Evolutionary conservation across 228 moss, liverwort and hornwort genomes (phyloP), one percentile per base, ranked within the genome.

Genomic region (Sphagnum fallax): DNA sequence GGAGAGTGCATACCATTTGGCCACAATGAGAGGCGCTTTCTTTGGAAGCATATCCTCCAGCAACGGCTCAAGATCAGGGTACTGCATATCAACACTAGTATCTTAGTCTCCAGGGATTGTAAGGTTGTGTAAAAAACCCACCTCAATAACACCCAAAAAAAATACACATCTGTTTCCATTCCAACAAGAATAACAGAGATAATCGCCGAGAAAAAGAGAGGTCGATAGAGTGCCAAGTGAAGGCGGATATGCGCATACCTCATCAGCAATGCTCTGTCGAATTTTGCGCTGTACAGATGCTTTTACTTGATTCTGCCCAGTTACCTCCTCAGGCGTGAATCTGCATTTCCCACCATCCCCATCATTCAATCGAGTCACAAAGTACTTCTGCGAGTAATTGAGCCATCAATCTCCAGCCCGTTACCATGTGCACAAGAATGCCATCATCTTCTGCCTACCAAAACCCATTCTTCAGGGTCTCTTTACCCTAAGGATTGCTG

Each of bases 251-350:
- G 48, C 5, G 57, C 77, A 53, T 53, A 92, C 95, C 95, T 97
- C 97, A 53, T 97, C 97, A 53, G 93, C 89, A 5, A 97, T 97
- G 70, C 88, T 90, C 66, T 91, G 90, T 8, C 97, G 88, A 74
- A 97, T 93, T 77, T 87, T 97, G 10, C 97, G 83, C 71, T 97
- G 97, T 72, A 97, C 97, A 18, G 97, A 93, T 8, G 97, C 93
- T 78, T 93, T 97, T 11, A 97, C 97, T 83, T 97, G 93, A 65
- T 93, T 97, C 78, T 93, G 93, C 48, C 91, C 97, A 71, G 89
- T 91, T 48, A 97, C 89, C 82, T 97, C 97, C 79, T 97, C 93
- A 66, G 93, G 83, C 5, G 97, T 80, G 74, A 97, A 97, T 67
- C 93, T 93, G 72, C 13, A 53, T 4, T 53, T 4, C 16, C 63